phyloP scores from a whole-genome alignment of 257 asterid genomes.

The Solanum lycopersicoides region DNA sequence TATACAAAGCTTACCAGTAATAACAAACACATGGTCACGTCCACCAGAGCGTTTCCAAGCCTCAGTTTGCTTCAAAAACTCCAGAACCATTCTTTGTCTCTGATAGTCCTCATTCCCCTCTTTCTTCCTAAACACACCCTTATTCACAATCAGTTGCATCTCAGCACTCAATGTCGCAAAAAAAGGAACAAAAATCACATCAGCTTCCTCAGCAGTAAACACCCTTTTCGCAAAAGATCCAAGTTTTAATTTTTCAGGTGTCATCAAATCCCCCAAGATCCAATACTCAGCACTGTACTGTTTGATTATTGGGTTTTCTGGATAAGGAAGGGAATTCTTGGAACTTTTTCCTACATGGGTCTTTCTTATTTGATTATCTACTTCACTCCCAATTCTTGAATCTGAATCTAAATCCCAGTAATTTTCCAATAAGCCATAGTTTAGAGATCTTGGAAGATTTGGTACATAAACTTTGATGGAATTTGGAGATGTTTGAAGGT shows the following conservation, averaged over 20 bases:
- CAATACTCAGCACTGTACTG: slow-evolving; percentile 98
- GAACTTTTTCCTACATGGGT: slow-evolving; percentile 24
- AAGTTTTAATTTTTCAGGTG: slow-evolving; percentile 29
- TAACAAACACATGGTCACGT: slow-evolving; percentile 82
- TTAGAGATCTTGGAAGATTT: slow-evolving; percentile 83
- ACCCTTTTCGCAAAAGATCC: slow-evolving; percentile 72
- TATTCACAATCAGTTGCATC: slow-evolving; percentile 60
- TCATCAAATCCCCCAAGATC: slow-evolving; percentile 78
- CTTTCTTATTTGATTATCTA: slow-evolving; percentile 61
- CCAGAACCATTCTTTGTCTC: slow-evolving; percentile 75
- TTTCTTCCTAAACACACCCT: slow-evolving; percentile 80
- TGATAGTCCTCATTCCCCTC: slow-evolving; percentile 75
- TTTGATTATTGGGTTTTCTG: slow-evolving; percentile 74
- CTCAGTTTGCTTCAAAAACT: slow-evolving; percentile 48
- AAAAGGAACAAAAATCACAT: slow-evolving; percentile 88
- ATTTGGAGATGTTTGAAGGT: slow-evolving; percentile 15
- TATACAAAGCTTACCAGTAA: slow-evolving; percentile 47
- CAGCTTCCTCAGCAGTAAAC: slow-evolving; percentile 43
- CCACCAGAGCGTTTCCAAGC: slow-evolving; percentile 95
- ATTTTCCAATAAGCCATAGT: slow-evolving; percentile 63
- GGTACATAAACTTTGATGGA: slow-evolving; percentile 56
- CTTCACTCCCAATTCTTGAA: slow-evolving; percentile 70
- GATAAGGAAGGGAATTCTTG: slow-evolving; percentile 43
- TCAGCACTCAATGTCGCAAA: slow-evolving; percentile 91
- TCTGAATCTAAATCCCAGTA: slow-evolving; percentile 68